Conservation (phyloP, 805 yeast genomes). For the Clavispora asparagi region DNA sequence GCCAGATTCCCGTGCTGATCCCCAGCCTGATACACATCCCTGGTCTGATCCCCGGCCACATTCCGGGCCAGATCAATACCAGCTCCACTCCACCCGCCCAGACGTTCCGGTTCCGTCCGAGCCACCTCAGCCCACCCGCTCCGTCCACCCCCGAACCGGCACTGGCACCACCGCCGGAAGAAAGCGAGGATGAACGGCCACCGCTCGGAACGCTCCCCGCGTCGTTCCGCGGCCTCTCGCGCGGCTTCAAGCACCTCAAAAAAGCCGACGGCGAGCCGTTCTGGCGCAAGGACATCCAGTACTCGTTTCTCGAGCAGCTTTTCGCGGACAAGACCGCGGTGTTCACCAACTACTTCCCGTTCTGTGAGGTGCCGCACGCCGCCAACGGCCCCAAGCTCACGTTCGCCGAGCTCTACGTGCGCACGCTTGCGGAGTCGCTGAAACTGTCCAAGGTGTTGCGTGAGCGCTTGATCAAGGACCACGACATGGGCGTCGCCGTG, state of each 20-base stretch:
- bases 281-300: slow-evolving; percentile 84
- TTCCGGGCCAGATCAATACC: too few species aligned
- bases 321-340: slow-evolving; percentile 61
- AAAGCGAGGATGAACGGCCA: slow-evolving; percentile 3
- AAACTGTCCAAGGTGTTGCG: slow-evolving; percentile 80
- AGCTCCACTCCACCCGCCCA: too few species aligned
- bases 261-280: slow-evolving; percentile 91
- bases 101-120: too few species aligned
- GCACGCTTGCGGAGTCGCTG: slow-evolving; percentile 75
- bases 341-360: slow-evolving; percentile 60
- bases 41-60: too few species aligned
- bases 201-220: slow-evolving; percentile 10
- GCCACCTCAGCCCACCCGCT: neutral
- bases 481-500: slow-evolving; percentile 60
- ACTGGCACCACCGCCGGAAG: neutral
- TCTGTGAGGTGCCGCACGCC: slow-evolving; percentile 32
- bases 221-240: slow-evolving; percentile 11
- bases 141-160: neutral
- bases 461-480: slow-evolving; percentile 65
- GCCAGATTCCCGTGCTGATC: too few species aligned
- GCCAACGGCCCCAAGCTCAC: slow-evolving; percentile 48
- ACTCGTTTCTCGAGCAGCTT: slow-evolving; percentile 62
- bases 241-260: slow-evolving; percentile 59
- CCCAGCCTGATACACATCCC: too few species aligned
- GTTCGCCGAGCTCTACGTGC: slow-evolving; percentile 77